Conservation (phyloP, 2,329 filamentous ascomycete genomes). For the Beauveria medogensis region DNA sequence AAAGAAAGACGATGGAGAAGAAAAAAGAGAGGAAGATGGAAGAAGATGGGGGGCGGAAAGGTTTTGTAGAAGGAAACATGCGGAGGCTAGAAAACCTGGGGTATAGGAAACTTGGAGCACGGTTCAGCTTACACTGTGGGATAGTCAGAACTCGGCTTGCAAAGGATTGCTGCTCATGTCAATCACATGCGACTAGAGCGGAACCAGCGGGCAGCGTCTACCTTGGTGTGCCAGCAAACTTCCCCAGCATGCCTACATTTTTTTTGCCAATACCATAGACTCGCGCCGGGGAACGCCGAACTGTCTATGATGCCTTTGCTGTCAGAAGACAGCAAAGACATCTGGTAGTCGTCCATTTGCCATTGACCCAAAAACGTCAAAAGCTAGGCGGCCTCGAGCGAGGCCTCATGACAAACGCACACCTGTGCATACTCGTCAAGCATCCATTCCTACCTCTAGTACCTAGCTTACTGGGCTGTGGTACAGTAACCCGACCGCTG, state of each 20-base stretch:
- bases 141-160: conserved; percentile 4
- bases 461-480: not conserved
- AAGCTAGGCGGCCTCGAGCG: not conserved
- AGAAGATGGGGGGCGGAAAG: not conserved
- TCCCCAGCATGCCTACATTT: not conserved
- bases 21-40: not conserved
- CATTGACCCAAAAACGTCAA: not conserved
- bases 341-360: not conserved
- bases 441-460: not conserved
- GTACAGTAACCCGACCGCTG: conserved; percentile 1
- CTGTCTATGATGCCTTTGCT: not conserved
- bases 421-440: not conserved
- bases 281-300: not conserved
- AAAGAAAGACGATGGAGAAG: not conserved
- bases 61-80: conserved; percentile 11
- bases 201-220: not conserved
- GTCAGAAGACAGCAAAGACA: not conserved
- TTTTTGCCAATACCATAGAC: not conserved
- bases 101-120: not conserved
- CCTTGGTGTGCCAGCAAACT: not conserved
- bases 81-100: conserved; percentile 7
- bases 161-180: conserved; percentile 4
- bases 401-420: not conserved
- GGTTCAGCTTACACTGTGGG: not conserved
- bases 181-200: conserved; percentile 10